A percentile compares a stretch with the other conserved stretches of the same genome.
phyloP scores from a whole-genome alignment of 352 stramenopile species.

The Phytophthora rubi region DNA sequence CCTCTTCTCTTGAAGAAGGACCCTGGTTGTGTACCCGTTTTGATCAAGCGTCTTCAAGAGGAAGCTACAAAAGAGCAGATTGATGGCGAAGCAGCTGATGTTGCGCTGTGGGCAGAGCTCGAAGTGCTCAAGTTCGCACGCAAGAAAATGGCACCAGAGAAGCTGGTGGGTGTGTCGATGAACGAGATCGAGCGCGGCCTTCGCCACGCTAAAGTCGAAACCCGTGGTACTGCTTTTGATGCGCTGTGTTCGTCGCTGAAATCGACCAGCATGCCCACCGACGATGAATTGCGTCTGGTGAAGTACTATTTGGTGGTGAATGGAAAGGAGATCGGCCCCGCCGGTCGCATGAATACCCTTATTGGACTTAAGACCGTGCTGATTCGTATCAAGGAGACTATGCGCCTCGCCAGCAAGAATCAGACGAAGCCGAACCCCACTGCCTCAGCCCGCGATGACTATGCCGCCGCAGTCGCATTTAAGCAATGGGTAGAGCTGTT shows the following conservation, averaged over 20 bases:
- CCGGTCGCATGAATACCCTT: constrained; percentile 73
- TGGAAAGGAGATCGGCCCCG: constrained; percentile 73
- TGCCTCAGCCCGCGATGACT: constrained; percentile 22
- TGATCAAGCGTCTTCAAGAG: constrained; percentile 59
- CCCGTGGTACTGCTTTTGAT: constrained; percentile 76
- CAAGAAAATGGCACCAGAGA: constrained; percentile 69
- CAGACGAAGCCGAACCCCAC: constrained; percentile 18
- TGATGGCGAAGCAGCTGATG: constrained; percentile 39
- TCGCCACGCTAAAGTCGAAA: constrained; percentile 60
- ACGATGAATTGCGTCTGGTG: constrained; percentile 61
- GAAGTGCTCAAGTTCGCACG: constrained; percentile 84
- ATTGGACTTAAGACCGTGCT: constrained; percentile 81
- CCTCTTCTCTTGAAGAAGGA: constrained; percentile 80
- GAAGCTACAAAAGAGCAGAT: constrained; percentile 25
- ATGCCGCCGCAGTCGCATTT: constrained; percentile 53
- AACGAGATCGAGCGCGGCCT: constrained; percentile 65
- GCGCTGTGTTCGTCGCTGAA: constrained; percentile 82
- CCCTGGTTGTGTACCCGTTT: constrained; percentile 49
- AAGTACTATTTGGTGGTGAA: constrained; percentile 76
- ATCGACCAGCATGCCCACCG: constrained; percentile 72
- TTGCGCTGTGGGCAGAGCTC: constrained; percentile 72
- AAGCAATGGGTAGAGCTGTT: constrained; percentile 76
- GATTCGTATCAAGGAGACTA: constrained; percentile 73
- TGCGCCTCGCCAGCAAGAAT: constrained; percentile 58
- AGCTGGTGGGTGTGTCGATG: constrained; percentile 57